Conservation (phyloP, 2,329 filamentous ascomycete species). For the Colletotrichum tropicale region DNA sequence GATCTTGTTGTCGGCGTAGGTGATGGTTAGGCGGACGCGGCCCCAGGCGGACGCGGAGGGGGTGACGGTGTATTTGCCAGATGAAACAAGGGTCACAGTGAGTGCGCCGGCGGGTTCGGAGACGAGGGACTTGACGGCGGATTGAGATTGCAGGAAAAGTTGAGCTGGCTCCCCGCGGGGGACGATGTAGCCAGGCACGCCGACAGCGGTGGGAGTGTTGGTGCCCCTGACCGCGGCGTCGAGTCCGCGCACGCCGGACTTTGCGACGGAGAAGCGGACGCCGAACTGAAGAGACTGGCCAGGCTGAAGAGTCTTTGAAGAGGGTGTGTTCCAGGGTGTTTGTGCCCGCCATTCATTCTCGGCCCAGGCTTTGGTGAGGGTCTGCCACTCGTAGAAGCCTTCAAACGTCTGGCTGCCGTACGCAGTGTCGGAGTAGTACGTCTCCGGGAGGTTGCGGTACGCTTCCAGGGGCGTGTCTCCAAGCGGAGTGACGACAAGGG, state of each 20-base stretch:
- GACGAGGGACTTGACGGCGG: slow-evolving; percentile 42
- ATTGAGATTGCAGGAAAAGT: slow-evolving; percentile 47
- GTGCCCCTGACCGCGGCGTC: slow-evolving; percentile 48
- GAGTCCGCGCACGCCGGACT: slow-evolving; percentile 47
- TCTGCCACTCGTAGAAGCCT: slow-evolving; percentile 65
- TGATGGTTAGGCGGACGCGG: slow-evolving; percentile 49
- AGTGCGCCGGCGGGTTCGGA: slow-evolving; percentile 43
- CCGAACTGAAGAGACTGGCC: slow-evolving; percentile 53
- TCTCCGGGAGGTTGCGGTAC: slow-evolving; percentile 57
- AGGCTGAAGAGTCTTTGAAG: slow-evolving; percentile 47
- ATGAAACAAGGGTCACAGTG: slow-evolving; percentile 24
- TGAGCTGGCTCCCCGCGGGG: slow-evolving; percentile 49
- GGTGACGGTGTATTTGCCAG: slow-evolving; percentile 41
- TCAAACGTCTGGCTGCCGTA: slow-evolving; percentile 63
- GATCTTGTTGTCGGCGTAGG: slow-evolving; percentile 48
- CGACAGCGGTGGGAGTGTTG: slow-evolving; percentile 52
- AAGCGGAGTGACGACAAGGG: slow-evolving; percentile 59
- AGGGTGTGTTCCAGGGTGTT: slow-evolving; percentile 59
- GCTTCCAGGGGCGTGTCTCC: slow-evolving; percentile 51
- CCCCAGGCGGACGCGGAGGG: slow-evolving; percentile 51
- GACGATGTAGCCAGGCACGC: slow-evolving; percentile 59
- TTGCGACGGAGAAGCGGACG: slow-evolving; percentile 53
- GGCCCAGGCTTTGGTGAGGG: slow-evolving; percentile 56
- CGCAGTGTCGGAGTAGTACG: slow-evolving; percentile 36
- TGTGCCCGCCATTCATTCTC: slow-evolving; percentile 57